A percentile compares a stretch with the other conserved stretches of the same genome.
These are phyloP conservation scores for Tolypocladium nubicola DNA, from an alignment of 2,329 filamentous ascomycete genomes.

Conservation along the genomic window DNA sequence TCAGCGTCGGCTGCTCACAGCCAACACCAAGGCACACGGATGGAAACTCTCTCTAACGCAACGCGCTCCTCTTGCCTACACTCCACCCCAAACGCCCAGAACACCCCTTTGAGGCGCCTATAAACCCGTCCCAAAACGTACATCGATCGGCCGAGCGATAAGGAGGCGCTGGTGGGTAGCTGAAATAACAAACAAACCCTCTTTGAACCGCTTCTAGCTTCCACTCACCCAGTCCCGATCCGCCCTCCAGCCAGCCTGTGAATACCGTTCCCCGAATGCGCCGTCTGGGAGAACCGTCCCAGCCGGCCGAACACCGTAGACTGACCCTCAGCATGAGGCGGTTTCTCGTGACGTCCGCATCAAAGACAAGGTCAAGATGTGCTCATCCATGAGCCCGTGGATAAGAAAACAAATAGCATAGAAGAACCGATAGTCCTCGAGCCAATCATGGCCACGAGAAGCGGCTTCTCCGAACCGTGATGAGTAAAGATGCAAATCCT, in stretches of 20 bases:
- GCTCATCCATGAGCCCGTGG: neutral
- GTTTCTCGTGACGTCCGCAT: neutral
- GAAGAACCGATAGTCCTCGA: neutral
- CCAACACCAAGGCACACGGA: neutral
- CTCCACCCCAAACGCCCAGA: neutral
- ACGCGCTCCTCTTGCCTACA: neutral
- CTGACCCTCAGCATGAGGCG: neutral
- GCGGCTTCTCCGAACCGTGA: neutral
- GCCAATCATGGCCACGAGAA: neutral
- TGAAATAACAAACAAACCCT: neutral
- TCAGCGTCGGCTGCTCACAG: neutral
- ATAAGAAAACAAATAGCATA: neutral
- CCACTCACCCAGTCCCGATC: neutral
- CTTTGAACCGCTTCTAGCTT: neutral
- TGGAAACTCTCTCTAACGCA: neutral
- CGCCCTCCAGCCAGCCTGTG: neutral
- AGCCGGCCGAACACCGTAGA: neutral
- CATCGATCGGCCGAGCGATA: neutral
- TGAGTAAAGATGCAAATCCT: neutral
- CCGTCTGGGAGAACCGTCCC: neutral
- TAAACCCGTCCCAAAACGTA: neutral
- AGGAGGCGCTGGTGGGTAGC: neutral
- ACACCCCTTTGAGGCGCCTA: neutral
- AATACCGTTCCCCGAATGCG: neutral
- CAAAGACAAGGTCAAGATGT: neutral